Base-by-base conservation (phyloP, 225 moss, liverwort and hornwort species). In the Polytrichum formosum region DNA sequence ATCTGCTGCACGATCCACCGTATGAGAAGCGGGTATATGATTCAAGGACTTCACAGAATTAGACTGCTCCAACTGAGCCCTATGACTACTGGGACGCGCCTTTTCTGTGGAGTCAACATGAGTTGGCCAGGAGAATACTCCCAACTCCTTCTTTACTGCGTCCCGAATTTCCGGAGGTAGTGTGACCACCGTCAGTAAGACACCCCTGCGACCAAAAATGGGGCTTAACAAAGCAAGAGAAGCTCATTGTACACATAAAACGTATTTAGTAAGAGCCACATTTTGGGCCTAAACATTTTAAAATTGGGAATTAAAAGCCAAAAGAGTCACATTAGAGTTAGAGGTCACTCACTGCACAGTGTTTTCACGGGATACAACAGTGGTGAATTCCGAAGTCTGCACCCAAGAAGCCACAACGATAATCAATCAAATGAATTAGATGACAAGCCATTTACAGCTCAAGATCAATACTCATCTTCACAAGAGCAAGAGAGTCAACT, bases 351-450 rank as follows among this genome's bases (percentile, higher is more conserved):
- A 46, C 46, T 46, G 46, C 46, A 46, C 46, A 46, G 46, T 46
- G 46, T 46, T 59, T 22, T 70, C 70, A 30, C 29, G 58, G 56
- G 58, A 70, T 25, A 60, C 70, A 28, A 70, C 53, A 4, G 67
- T 17, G 18, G 28, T 21, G 55, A 68, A 59, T 30, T 70, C 70
- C 55, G 55, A 68, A 33, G 58, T 59, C 70, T 70, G 70, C 21
- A 60, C 46, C 46, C 46, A 46, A 46, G 46, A 46, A 35, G 3
- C 16, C 46, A 16, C 46, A 46, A 46, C 13, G 1, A 46, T 13
- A 46, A 46, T 46, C 46, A 16, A 46, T 46, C 13, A 16, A 37
- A 46, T 46, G 46, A 46, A 46, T 46, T 46, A 46, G 46, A 7
- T 2, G 4, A 46, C 13, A 13, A 46, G 16, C 46, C 46, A 13